Percentiles rank a stretch among this genome's conserved stretches.
These are phyloP conservation scores for Collybiopsis confluens DNA, from an alignment of 768 basidiomycete genomes.

Conservation along the genomic window DNA sequence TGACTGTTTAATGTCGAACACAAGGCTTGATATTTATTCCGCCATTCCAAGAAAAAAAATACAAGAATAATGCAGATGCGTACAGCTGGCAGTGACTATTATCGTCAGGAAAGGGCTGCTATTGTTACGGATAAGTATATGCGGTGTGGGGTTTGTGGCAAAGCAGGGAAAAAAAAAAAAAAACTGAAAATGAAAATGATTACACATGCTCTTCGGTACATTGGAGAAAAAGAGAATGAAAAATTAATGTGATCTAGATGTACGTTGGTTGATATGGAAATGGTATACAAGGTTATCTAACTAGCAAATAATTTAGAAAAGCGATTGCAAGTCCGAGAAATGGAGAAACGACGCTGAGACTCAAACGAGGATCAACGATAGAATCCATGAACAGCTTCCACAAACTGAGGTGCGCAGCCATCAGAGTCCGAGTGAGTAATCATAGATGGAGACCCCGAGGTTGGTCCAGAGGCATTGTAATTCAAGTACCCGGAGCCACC, in stretches of 20 bases:
- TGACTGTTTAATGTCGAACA: too few species aligned
- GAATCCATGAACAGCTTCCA: background rate
- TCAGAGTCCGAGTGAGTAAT: background rate
- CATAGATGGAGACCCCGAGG: background rate
- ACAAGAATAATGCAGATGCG: background rate
- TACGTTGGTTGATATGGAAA: background rate
- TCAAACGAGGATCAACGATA: background rate
- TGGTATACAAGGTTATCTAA: background rate
- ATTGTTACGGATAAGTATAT: conserved; percentile 3
- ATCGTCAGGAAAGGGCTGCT: background rate
- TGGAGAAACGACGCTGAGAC: background rate
- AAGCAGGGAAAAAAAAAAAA: too few species aligned
- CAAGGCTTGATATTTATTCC: too few species aligned
- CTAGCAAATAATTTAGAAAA: background rate
- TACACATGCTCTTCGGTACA: background rate
- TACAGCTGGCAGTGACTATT: too few species aligned
- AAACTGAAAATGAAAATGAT: background rate
- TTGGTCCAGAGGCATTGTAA: background rate
- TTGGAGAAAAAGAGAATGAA: background rate
- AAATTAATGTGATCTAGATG: conserved; percentile 1
- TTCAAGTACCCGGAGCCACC: conserved; percentile 2
- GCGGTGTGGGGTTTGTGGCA: too few species aligned
- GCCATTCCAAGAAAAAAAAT: background rate
- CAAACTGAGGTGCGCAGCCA: conserved; percentile 4
- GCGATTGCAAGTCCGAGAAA: background rate